A percentile compares a stretch with the other conserved stretches of the same genome.
Evolutionary conservation across 2,329 filamentous ascomycete genomes (phyloP).

Genomic region (Fusarium goolgardi): DNA sequence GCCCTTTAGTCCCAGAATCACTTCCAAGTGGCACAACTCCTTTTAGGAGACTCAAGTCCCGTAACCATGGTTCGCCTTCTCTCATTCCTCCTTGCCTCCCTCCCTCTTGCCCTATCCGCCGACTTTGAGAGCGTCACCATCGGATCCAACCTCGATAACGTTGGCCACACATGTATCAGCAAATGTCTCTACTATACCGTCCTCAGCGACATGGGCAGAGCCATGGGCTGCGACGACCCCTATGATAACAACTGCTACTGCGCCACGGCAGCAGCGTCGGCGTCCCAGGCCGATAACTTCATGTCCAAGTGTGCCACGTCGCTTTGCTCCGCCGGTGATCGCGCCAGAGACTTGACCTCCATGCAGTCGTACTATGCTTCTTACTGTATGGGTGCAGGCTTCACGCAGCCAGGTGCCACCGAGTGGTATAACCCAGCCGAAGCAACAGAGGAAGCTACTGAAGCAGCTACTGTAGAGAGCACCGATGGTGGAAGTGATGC

Average conservation of each 20-base stretch:
- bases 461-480: slow-evolving; percentile 21
- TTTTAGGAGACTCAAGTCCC: not conserved
- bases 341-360: slow-evolving; percentile 39
- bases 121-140: slow-evolving; percentile 40
- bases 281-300: slow-evolving; percentile 31
- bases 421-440: slow-evolving; percentile 44
- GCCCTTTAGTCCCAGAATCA: not conserved
- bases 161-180: slow-evolving; percentile 38
- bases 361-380: slow-evolving; percentile 46
- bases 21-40: not conserved
- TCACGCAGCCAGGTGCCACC: slow-evolving; percentile 43
- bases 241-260: slow-evolving; percentile 47
- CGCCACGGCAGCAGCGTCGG: slow-evolving; percentile 39
- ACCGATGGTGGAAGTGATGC: slow-evolving; percentile 12
- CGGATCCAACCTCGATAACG: slow-evolving; percentile 14
- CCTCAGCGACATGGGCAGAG: slow-evolving; percentile 35
- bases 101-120: slow-evolving; percentile 8
- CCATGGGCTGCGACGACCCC: slow-evolving; percentile 41
- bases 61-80: slow-evolving; percentile 26
- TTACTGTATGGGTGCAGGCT: slow-evolving; percentile 46
- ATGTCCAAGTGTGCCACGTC: slow-evolving; percentile 43
- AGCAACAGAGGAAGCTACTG: slow-evolving; percentile 27
- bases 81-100: slow-evolving; percentile 13
- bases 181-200: slow-evolving; percentile 39
- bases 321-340: slow-evolving; percentile 39